Conservation (phyloP, 768 basidiomycete species). For the Clathrus columnatus region DNA sequence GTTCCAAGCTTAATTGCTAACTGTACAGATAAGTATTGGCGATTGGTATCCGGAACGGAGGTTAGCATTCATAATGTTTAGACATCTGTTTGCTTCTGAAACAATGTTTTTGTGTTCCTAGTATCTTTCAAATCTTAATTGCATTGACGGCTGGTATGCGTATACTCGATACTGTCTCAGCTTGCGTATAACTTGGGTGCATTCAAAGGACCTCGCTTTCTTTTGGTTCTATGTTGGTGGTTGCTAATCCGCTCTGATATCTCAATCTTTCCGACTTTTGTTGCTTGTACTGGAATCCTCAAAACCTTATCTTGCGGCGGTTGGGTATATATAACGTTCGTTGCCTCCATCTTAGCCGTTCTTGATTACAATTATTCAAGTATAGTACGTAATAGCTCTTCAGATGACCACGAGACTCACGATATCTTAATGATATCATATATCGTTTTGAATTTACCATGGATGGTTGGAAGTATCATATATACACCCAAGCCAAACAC, state of each 20-base stretch:
- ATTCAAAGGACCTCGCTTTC: slow-evolving; percentile 62
- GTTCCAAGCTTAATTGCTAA: neutral
- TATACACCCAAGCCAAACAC: slow-evolving; percentile 39
- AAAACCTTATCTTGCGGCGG: slow-evolving; percentile 80
- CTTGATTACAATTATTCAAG: neutral
- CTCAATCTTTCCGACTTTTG: slow-evolving; percentile 38
- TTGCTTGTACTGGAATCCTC: slow-evolving; percentile 55
- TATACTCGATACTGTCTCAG: neutral
- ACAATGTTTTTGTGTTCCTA: neutral
- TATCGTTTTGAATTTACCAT: slow-evolving; percentile 76
- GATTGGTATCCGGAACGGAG: slow-evolving; percentile 85
- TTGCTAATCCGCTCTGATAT: slow-evolving; percentile 39
- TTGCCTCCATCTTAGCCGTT: neutral
- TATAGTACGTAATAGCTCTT: slow-evolving; percentile 23
- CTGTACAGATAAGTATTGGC: slow-evolving; percentile 53
- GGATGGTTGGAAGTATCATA: slow-evolving; percentile 70
- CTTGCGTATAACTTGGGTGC: neutral
- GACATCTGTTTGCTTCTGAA: neutral
- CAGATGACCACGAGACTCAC: slow-evolving; percentile 74
- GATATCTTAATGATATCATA: slow-evolving; percentile 86
- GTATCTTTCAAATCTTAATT: slow-evolving; percentile 79
- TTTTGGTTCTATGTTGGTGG: slow-evolving; percentile 55
- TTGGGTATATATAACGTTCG: slow-evolving; percentile 81
- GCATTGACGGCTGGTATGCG: slow-evolving; percentile 66
- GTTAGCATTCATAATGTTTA: neutral